Evolutionary conservation across 2,329 filamentous ascomycete species (phyloP).

Genomic region (Trichoderma afroharzianum): DNA sequence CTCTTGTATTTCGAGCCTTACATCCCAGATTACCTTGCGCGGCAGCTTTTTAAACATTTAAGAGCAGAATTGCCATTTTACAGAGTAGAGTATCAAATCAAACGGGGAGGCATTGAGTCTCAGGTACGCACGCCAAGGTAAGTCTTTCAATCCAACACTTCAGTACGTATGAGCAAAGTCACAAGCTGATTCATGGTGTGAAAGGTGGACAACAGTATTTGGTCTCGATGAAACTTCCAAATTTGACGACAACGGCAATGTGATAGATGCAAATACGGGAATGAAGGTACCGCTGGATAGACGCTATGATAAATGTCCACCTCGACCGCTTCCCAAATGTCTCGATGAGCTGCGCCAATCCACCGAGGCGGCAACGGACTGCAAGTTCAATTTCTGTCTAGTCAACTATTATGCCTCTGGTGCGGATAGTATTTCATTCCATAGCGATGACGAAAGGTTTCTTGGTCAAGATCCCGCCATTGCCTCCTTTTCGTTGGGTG

Average conservation of each 20-base stretch:
- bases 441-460: conserved; percentile 78
- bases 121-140: conserved; percentile 54
- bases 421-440: conserved; percentile 72
- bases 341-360: conserved; percentile 60
- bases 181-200: neutral
- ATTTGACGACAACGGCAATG: conserved; percentile 47
- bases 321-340: conserved; percentile 68
- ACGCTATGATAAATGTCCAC: conserved; percentile 51
- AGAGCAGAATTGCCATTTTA: conserved; percentile 72
- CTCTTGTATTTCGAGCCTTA: conserved; percentile 74
- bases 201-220: conserved; percentile 52
- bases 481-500: conserved; percentile 70
- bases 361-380: conserved; percentile 63
- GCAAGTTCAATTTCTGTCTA: conserved; percentile 72
- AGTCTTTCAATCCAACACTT: neutral
- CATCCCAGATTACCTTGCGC: conserved; percentile 53
- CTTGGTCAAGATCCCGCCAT: conserved; percentile 67
- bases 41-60: conserved; percentile 66
- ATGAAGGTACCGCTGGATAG: conserved; percentile 46
- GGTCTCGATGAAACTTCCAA: conserved; percentile 59
- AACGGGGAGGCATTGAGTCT: conserved; percentile 59
- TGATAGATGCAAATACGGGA: conserved; percentile 43
- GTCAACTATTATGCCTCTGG: conserved; percentile 83
- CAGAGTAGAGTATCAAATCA: conserved; percentile 69
- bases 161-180: neutral